Evolutionary conservation across 2,329 filamentous ascomycete species (phyloP).

Genomic region (Simplicillium aogashimaense): DNA sequence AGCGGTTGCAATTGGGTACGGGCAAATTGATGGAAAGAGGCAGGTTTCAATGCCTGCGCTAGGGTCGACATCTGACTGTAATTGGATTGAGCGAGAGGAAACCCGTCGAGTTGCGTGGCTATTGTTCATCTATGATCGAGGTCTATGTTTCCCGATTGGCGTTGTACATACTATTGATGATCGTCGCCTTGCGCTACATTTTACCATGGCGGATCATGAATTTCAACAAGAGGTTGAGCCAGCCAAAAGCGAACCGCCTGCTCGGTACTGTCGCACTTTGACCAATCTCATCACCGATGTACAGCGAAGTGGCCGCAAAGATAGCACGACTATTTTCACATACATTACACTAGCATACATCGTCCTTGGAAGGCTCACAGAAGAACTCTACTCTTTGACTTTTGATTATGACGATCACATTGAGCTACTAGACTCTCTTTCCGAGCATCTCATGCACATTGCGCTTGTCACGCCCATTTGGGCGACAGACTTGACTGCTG

Average conservation of each 20-base stretch:
- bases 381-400: conserved; percentile 9
- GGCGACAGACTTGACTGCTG: conserved; percentile 11
- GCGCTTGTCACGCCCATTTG: conserved; percentile 13
- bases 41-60: conserved; percentile 6
- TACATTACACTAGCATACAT: conserved; percentile 13
- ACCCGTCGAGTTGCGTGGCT: conserved; percentile 11
- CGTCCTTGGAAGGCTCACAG: conserved; percentile 12
- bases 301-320: conserved; percentile 6
- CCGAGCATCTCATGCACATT: conserved; percentile 8
- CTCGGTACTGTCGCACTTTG: conserved; percentile 8
- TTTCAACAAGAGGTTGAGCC: conserved; percentile 9
- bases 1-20: conserved; percentile 11
- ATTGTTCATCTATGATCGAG: conserved; percentile 14
- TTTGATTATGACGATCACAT: conserved; percentile 6
- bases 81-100: conserved; percentile 13
- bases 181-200: conserved; percentile 10
- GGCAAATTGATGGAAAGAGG: conserved; percentile 5
- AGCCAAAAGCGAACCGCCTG: neutral
- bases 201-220: conserved; percentile 11
- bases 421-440: conserved; percentile 7
- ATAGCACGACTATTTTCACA: conserved; percentile 8
- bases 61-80: neutral
- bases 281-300: conserved; percentile 9
- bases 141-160: conserved; percentile 14
- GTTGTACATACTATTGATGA: conserved; percentile 14